Evolutionary conservation across 768 basidiomycete genomes (phyloP).

Genomic region (Boletus reticulatus): DNA sequence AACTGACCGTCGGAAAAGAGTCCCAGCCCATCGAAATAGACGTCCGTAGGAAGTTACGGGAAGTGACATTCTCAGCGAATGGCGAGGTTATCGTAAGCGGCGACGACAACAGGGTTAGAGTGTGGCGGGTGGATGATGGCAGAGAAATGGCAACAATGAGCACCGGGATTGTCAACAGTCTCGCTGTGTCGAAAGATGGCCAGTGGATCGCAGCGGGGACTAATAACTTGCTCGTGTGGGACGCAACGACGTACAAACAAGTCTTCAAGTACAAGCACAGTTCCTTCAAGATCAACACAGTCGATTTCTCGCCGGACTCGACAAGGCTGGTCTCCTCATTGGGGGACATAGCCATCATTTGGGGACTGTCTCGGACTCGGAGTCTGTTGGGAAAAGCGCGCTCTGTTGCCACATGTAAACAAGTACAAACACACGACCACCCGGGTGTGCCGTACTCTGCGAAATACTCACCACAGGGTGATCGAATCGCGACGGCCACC

Average conservation of each 20-base stretch:
- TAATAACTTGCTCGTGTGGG: too few species aligned
- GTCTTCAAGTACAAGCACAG: background rate
- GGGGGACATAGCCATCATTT: background rate
- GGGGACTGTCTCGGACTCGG: too few species aligned
- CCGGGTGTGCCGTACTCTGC: too few species aligned
- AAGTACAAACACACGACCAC: too few species aligned
- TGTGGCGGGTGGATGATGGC: background rate
- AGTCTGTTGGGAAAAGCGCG: too few species aligned
- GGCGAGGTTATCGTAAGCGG: background rate
- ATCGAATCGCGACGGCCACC: too few species aligned
- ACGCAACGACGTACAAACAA: background rate
- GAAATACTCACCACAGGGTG: too few species aligned
- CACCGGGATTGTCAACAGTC: accelerated
- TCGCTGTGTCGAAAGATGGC: background rate
- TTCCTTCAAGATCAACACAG: background rate
- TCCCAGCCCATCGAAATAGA: background rate
- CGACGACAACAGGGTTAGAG: background rate
- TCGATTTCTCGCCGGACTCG: background rate
- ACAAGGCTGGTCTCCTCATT: background rate
- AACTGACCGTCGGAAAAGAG: background rate
- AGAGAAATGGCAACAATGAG: background rate
- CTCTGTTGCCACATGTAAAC: too few species aligned
- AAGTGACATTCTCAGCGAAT: background rate
- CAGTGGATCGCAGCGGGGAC: background rate
- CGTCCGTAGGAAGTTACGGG: background rate